Percentiles rank a stretch among this genome's conserved stretches.
Conservation (phyloP, 2,329 filamentous ascomycete genomes). For the Stenocarpella maydis region DNA sequence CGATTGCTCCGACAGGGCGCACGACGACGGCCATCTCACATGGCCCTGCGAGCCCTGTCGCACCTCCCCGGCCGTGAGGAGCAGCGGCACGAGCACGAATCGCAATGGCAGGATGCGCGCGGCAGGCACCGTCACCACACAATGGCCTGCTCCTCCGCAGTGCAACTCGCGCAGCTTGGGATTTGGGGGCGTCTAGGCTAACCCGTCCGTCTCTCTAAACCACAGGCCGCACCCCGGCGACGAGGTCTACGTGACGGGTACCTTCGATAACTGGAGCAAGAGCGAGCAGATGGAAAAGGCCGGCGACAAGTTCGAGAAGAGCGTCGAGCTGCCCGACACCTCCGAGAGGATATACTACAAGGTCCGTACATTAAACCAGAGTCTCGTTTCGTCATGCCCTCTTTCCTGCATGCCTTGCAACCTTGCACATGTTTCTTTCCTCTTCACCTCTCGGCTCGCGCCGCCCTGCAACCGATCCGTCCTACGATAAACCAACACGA, state of each 20-base stretch:
- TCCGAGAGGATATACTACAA: conserved; percentile 90
- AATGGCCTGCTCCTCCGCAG: background rate
- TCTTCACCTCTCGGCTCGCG: conserved; percentile 34
- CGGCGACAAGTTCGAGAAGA: conserved; percentile 76
- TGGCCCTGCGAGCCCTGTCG: conserved; percentile 16
- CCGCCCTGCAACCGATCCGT: background rate
- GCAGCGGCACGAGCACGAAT: background rate
- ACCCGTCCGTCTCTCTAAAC: conserved; percentile 31
- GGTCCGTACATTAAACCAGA: conserved; percentile 61
- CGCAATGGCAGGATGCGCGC: background rate
- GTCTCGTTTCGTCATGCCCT: conserved; percentile 16
- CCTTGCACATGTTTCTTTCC: conserved; percentile 11
- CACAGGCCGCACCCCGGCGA: conserved; percentile 82
- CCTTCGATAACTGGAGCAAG: conserved; percentile 94
- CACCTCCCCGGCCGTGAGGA: conserved; percentile 25
- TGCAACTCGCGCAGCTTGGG: conserved; percentile 17
- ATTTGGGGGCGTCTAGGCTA: background rate
- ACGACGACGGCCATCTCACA: conserved; percentile 4
- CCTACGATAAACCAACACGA: conserved; percentile 1
- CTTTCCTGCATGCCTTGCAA: conserved; percentile 26
- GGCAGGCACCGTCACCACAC: background rate
- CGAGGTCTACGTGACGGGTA: conserved; percentile 94
- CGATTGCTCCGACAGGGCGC: background rate
- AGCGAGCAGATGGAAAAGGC: conserved; percentile 83
- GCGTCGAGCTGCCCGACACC: conserved; percentile 73